These are phyloP conservation scores for Aspergillus asperescens DNA, from an alignment of 495 filamentous ascomycete species.

Conservation along the genomic window DNA sequence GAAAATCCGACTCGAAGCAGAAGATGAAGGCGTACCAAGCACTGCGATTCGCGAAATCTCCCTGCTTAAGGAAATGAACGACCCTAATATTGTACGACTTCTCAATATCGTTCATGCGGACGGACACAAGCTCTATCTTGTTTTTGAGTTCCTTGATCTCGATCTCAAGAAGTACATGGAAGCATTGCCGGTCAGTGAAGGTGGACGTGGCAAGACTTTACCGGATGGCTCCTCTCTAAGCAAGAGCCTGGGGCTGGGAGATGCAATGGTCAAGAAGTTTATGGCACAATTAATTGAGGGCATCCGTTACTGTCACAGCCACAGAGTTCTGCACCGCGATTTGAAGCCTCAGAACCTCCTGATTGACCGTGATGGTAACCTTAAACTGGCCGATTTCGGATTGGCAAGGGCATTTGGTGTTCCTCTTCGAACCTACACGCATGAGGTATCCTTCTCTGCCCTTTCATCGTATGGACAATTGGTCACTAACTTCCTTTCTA, in stretches of 20 bases:
- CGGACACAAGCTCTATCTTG: constrained; percentile 92
- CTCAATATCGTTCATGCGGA: constrained; percentile 96
- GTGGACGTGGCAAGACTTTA: constrained; percentile 81
- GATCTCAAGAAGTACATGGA: constrained; percentile 99
- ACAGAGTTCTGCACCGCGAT: constrained; percentile 90
- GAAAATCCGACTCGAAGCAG: constrained; percentile 96
- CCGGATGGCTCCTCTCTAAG: constrained; percentile 70
- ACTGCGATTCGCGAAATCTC: constrained; percentile 97
- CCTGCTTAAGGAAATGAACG: constrained; percentile 92
- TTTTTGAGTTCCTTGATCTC: constrained; percentile 90
- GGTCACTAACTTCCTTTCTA: constrained; percentile 21
- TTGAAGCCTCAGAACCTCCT: constrained; percentile 97
- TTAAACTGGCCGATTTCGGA: constrained; percentile 97
- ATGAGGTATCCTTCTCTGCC: constrained; percentile 57
- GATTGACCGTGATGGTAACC: constrained; percentile 88
- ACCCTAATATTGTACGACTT: constrained; percentile 88
- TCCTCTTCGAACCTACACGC: constrained; percentile 92
- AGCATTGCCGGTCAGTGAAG: constrained; percentile 82
- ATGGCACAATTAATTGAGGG: constrained; percentile 92
- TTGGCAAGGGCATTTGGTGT: constrained; percentile 95
- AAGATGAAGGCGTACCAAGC: constrained; percentile 94
- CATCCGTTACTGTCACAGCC: constrained; percentile 91
- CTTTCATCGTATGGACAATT: background rate
- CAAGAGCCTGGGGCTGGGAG: constrained; percentile 72
- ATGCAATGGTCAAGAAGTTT: constrained; percentile 93